phyloP scores from a whole-genome alignment of 1,139 yeast species.

The Blastobotrys arbuscula region DNA sequence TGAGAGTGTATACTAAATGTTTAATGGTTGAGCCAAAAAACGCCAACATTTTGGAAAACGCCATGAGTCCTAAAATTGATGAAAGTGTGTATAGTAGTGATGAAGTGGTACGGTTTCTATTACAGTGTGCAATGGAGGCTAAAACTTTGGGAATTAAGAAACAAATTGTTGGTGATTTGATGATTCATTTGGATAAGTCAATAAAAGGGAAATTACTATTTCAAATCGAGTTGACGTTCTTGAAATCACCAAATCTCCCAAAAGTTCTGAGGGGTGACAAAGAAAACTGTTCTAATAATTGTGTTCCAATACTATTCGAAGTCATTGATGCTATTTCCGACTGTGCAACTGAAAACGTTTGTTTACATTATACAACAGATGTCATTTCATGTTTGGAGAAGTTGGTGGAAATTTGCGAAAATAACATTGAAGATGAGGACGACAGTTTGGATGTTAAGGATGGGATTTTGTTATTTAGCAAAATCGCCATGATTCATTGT shows the following conservation, averaged over 20 bases:
- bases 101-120: slow-evolving; percentile 8
- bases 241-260: slow-evolving; percentile 46
- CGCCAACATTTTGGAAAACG: slow-evolving; percentile 2
- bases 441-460: slow-evolving; percentile 22
- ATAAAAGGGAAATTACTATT: slow-evolving; percentile 35
- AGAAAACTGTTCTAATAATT: slow-evolving; percentile 13
- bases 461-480: slow-evolving; percentile 42
- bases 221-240: slow-evolving; percentile 40
- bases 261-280: slow-evolving; percentile 11
- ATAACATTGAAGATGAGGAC: slow-evolving; percentile 10
- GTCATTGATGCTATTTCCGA: slow-evolving; percentile 31
- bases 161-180: slow-evolving; percentile 35
- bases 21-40: slow-evolving; percentile 8
- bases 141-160: slow-evolving; percentile 1
- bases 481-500: slow-evolving; percentile 54
- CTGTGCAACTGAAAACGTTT: slow-evolving; percentile 21
- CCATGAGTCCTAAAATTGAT: slow-evolving; percentile 3
- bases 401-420: slow-evolving; percentile 18
- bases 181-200: slow-evolving; percentile 33
- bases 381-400: slow-evolving; percentile 20
- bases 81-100: not conserved
- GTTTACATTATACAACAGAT: slow-evolving; percentile 21
- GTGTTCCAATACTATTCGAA: slow-evolving; percentile 23
- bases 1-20: slow-evolving; percentile 25
- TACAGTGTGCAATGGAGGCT: slow-evolving; percentile 10